These are phyloP conservation scores for Clavispora phyllophila DNA, from an alignment of 805 yeast species.

Conservation along the genomic window DNA sequence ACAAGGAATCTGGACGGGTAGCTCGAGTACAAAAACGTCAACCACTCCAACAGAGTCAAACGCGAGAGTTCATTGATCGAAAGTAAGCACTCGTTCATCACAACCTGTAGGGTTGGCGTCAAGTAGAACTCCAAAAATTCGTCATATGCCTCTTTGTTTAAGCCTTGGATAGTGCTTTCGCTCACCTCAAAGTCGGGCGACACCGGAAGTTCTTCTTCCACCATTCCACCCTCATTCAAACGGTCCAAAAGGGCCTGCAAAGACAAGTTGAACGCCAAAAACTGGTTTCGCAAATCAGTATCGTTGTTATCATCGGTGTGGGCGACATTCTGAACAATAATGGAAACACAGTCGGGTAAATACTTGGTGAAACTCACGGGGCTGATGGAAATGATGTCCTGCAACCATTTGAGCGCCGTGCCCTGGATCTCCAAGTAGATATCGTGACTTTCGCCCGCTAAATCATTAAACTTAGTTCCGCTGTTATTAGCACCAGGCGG, in stretches of 20 bases:
- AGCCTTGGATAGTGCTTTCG: conserved; percentile 46
- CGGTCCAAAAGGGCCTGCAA: conserved; percentile 29
- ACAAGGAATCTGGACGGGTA: conserved; percentile 36
- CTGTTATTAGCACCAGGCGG: conserved; percentile 21
- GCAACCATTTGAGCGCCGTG: conserved; percentile 79
- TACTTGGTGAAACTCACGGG: conserved; percentile 71
- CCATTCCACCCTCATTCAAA: conserved; percentile 21
- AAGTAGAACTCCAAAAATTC: conserved; percentile 38
- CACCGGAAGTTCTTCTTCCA: conserved; percentile 5
- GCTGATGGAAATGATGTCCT: conserved; percentile 62
- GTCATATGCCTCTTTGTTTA: conserved; percentile 34
- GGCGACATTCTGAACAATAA: conserved; percentile 46
- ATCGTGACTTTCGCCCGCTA: conserved; percentile 34
- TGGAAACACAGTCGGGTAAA: conserved; percentile 69
- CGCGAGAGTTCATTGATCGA: conserved; percentile 66
- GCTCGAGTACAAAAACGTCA: conserved; percentile 70
- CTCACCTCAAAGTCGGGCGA: conserved; percentile 31
- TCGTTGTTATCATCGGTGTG: conserved; percentile 33
- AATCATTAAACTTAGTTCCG: conserved; percentile 19
- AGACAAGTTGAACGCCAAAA: conserved; percentile 30
- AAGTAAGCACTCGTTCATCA: conserved; percentile 55
- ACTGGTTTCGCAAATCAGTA: conserved; percentile 31
- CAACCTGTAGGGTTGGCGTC: conserved; percentile 56
- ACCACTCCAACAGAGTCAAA: conserved; percentile 85
- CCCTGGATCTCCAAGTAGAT: conserved; percentile 58